Percentiles rank a stretch among this genome's conserved stretches.
Evolutionary conservation across 2,329 filamentous ascomycete species (phyloP).

Genomic region (Orbilia quercus): DNA sequence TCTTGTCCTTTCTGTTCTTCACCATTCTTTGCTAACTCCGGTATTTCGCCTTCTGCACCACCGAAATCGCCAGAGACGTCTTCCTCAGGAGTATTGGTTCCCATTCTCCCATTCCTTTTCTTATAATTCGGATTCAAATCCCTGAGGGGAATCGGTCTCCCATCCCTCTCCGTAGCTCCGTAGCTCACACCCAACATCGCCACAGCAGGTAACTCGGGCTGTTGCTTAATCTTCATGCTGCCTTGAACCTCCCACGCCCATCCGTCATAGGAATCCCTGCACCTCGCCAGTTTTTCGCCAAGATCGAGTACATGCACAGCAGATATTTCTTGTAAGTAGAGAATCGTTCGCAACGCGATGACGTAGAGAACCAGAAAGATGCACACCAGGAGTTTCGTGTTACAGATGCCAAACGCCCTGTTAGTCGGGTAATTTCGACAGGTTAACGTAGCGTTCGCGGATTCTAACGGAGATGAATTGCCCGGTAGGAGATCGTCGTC

Average conservation of each 20-base stretch:
- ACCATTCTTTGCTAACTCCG: not conserved
- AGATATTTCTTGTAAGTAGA: constrained; percentile 35
- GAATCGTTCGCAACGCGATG: constrained; percentile 5
- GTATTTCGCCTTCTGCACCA: not conserved
- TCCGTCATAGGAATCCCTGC: constrained; percentile 26
- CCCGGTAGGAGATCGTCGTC: constrained; percentile 14
- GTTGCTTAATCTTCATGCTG: constrained; percentile 43
- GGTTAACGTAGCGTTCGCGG: constrained; percentile 4
- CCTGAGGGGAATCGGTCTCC: not conserved
- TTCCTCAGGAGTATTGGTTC: constrained; percentile 36
- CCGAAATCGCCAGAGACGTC: not conserved
- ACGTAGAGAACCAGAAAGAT: constrained; percentile 33
- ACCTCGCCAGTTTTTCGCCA: constrained; percentile 25
- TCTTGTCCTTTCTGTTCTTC: not conserved
- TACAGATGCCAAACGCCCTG: constrained; percentile 14
- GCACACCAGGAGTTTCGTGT: constrained; percentile 2
- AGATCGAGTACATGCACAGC: constrained; percentile 33
- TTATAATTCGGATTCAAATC: constrained; percentile 52
- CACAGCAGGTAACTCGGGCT: constrained; percentile 33
- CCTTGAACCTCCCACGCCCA: constrained; percentile 32
- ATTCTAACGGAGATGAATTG: not conserved
- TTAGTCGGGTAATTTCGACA: constrained; percentile 29
- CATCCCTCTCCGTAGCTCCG: not conserved
- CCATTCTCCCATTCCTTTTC: constrained; percentile 2
- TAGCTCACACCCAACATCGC: constrained; percentile 23